phyloP scores from a whole-genome alignment of 192 early-diverging fungal genomes.

The Blastocladiella britannica region DNA sequence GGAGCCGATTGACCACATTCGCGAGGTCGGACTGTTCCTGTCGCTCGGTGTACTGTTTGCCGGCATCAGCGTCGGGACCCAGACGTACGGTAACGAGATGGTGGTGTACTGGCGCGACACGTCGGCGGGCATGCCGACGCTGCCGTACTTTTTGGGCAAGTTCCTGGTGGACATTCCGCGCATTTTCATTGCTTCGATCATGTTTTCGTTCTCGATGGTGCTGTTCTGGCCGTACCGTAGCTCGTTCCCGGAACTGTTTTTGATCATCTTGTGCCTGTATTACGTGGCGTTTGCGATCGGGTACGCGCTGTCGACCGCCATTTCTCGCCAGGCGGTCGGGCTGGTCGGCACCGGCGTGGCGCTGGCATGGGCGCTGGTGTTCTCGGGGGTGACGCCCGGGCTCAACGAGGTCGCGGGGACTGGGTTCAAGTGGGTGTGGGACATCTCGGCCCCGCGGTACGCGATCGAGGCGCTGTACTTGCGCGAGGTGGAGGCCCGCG shows the following conservation, averaged over 20 bases:
- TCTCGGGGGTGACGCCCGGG: conserved; percentile 30
- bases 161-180: conserved; percentile 35
- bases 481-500: conserved; percentile 20
- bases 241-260: conserved; percentile 10
- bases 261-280: conserved; percentile 27
- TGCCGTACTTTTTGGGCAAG: conserved; percentile 42
- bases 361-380: conserved; percentile 35
- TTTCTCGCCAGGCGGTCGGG: conserved; percentile 16
- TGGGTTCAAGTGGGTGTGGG: conserved; percentile 28
- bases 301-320: conserved; percentile 27
- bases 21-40: conserved; percentile 30
- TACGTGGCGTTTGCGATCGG: conserved; percentile 33
- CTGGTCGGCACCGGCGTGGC: conserved; percentile 36
- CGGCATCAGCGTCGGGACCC: conserved; percentile 31
- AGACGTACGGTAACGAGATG: conserved; percentile 40
- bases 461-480: conserved; percentile 37
- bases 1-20: conserved; percentile 13
- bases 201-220: conserved; percentile 35
- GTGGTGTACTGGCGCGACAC: conserved; percentile 44
- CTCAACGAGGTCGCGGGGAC: conserved; percentile 16
- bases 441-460: conserved; percentile 34
- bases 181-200: conserved; percentile 27
- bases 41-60: conserved; percentile 32
- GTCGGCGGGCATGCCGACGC: conserved; percentile 26
- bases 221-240: conserved; percentile 26